Evolutionary conservation across 2,329 filamentous ascomycete genomes (phyloP).

Genomic region (Fusarium ramigenum): DNA sequence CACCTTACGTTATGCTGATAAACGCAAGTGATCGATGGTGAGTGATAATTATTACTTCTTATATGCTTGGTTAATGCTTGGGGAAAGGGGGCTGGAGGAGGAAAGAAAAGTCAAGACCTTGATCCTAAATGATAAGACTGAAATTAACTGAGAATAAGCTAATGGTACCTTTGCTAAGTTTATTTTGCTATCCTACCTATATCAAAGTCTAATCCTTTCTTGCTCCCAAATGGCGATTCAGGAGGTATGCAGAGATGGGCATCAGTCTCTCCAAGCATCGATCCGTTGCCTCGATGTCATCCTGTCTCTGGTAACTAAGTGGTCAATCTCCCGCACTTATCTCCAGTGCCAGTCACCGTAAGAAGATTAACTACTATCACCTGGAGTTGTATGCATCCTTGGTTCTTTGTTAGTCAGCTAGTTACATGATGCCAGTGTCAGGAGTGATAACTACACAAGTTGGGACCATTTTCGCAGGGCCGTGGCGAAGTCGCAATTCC

Average conservation of each 20-base stretch:
- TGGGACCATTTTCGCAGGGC: too few species aligned
- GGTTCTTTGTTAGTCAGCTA: background rate
- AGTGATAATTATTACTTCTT: background rate
- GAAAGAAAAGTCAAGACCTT: background rate
- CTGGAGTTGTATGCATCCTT: background rate
- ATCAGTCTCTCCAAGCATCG: background rate
- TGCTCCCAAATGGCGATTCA: background rate
- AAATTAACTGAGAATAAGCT: too few species aligned
- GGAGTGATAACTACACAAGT: background rate
- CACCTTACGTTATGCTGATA: background rate
- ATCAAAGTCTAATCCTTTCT: background rate
- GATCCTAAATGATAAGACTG: background rate
- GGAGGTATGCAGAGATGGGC: background rate
- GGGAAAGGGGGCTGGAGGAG: background rate
- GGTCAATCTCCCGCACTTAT: too few species aligned
- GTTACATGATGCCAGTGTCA: background rate
- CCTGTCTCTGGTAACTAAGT: background rate
- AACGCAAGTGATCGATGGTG: background rate
- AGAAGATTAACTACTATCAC: fast-evolving
- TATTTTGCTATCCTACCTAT: too few species aligned
- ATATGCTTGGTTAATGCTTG: background rate
- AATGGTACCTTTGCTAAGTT: too few species aligned
- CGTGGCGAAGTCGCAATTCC: background rate
- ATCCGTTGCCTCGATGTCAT: background rate
- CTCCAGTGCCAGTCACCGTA: fast-evolving